Percentiles rank a stretch among this genome's conserved stretches.
Evolutionary conservation across 306 rosid species (phyloP).

Genomic region (Malus sieversii): DNA sequence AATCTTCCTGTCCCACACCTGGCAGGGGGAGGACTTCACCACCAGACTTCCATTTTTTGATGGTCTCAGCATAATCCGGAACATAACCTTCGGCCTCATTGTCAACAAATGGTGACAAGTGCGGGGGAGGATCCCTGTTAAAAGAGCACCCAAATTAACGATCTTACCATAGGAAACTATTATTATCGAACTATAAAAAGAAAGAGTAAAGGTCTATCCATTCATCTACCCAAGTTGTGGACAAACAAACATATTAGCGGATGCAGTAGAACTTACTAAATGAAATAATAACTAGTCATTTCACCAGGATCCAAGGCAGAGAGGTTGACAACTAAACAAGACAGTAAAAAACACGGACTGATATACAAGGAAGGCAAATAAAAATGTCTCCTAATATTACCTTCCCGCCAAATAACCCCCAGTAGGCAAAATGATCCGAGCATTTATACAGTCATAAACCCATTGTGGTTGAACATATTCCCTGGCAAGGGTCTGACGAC

Average conservation of each 20-base stretch:
- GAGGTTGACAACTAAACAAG: background rate
- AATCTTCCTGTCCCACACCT: conserved; percentile 56
- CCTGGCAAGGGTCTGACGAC: conserved; percentile 61
- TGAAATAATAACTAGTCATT: background rate
- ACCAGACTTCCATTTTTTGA: conserved; percentile 61
- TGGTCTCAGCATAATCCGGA: conserved; percentile 89
- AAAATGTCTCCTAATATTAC: conserved; percentile 26
- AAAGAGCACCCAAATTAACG: conserved; percentile 3
- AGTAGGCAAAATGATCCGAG: conserved; percentile 65
- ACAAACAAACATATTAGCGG: background rate
- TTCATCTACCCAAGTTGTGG: background rate
- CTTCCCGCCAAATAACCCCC: conserved; percentile 73
- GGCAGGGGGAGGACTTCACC: conserved; percentile 82
- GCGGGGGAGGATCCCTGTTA: conserved; percentile 81
- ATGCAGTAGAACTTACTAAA: background rate
- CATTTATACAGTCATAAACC: conserved; percentile 82
- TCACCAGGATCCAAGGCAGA: background rate
- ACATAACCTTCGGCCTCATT: conserved; percentile 72
- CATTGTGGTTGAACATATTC: conserved; percentile 96
- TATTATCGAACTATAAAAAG: background rate
- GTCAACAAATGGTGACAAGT: conserved; percentile 86
- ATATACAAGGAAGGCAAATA: too few species aligned
- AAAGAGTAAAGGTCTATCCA: background rate
- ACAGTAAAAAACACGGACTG: too few species aligned
- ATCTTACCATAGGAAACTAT: background rate